These are phyloP conservation scores for Ganoderma resinaceum DNA, from an alignment of 1,284 basidiomycete species.

Conservation along the genomic window DNA sequence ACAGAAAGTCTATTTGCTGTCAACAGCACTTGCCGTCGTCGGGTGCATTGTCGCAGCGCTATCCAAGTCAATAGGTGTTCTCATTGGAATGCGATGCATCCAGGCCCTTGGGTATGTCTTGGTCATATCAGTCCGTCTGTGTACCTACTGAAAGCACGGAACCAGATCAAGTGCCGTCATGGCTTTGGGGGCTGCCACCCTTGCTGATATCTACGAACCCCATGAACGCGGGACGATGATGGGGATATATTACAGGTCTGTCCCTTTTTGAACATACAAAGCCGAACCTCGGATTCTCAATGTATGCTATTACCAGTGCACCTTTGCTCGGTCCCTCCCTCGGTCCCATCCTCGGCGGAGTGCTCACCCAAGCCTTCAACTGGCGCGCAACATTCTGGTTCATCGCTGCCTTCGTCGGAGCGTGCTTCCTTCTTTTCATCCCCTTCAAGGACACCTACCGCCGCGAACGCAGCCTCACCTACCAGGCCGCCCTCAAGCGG, in stretches of 20 bases:
- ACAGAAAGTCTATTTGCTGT: constrained; percentile 72
- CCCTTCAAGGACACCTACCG: constrained; percentile 87
- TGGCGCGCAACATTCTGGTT: constrained; percentile 90
- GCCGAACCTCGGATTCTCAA: constrained; percentile 43
- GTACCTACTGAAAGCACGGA: neutral
- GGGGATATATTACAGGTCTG: constrained; percentile 70
- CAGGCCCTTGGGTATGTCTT: constrained; percentile 67
- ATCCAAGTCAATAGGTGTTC: constrained; percentile 68
- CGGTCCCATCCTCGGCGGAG: constrained; percentile 78
- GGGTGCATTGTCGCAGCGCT: constrained; percentile 73
- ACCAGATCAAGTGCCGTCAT: constrained; percentile 79
- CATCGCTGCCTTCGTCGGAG: constrained; percentile 67
- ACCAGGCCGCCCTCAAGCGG: constrained; percentile 64
- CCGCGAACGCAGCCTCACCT: constrained; percentile 78
- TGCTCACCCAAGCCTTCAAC: constrained; percentile 68
- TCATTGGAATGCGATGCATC: constrained; percentile 78
- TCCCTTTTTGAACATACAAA: neutral
- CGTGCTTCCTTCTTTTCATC: constrained; percentile 65
- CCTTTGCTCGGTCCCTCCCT: constrained; percentile 60
- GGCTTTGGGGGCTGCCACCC: constrained; percentile 80
- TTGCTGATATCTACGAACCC: constrained; percentile 85
- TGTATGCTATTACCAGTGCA: constrained; percentile 30
- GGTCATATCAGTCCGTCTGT: neutral
- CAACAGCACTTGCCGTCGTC: constrained; percentile 64
- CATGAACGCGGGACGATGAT: constrained; percentile 82